phyloP scores from a whole-genome alignment of 768 basidiomycete genomes.

The Lentinula raphanica region DNA sequence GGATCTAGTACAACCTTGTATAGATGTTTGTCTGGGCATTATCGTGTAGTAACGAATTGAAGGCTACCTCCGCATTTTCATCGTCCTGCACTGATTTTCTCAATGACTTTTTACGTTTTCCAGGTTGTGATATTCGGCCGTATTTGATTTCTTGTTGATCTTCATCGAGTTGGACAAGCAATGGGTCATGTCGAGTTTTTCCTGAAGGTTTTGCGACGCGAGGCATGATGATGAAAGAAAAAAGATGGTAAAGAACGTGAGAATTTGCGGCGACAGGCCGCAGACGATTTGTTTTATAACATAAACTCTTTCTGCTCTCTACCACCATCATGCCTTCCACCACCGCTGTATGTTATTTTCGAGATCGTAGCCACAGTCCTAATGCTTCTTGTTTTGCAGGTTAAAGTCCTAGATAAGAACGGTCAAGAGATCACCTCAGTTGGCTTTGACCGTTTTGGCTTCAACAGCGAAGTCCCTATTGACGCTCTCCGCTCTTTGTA shows the following conservation, averaged over 20 bases:
- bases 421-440: constrained; percentile 74
- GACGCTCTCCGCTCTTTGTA: constrained; percentile 85
- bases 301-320: constrained; percentile 6
- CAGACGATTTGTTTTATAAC: not conserved
- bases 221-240: constrained; percentile 47
- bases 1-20: constrained; percentile 71
- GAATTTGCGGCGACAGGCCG: not conserved
- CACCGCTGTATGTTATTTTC: constrained; percentile 10
- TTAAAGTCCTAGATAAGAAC: constrained; percentile 64
- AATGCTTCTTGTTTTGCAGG: constrained; percentile 32
- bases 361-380: constrained; percentile 10
- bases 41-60: too few relatives aligned
- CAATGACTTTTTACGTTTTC: constrained; percentile 64
- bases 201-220: constrained; percentile 45
- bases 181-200: constrained; percentile 79
- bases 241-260: constrained; percentile 11
- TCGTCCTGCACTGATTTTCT: constrained; percentile 38
- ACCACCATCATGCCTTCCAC: constrained; percentile 15
- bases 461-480: constrained; percentile 79
- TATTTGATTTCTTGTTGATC: constrained; percentile 77
- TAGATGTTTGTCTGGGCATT: too few relatives aligned
- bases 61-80: constrained; percentile 51
- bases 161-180: constrained; percentile 76
- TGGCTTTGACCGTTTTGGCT: constrained; percentile 82
- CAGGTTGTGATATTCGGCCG: constrained; percentile 70